A percentile compares a stretch with the other conserved stretches of the same genome.
Conservation (phyloP, 176 grass and related monocot genomes). For the Oryza coarctata region DNA sequence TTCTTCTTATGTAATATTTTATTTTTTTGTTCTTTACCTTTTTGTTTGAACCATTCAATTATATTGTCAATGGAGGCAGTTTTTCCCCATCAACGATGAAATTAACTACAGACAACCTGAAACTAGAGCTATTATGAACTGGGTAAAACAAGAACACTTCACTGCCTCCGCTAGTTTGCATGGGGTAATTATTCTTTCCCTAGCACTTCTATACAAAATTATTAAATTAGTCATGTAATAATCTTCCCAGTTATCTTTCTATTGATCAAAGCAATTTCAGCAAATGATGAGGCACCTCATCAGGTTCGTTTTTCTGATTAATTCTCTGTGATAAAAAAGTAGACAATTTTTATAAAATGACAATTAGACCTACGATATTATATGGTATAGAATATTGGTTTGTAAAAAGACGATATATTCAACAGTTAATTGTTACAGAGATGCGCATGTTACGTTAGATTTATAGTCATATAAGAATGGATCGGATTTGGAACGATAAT, state of each 20-base stretch:
- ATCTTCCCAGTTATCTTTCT: not conserved
- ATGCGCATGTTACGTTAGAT: no score
- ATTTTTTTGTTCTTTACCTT: conserved; percentile 14
- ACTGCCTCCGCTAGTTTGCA: conserved; percentile 94
- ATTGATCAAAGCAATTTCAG: not conserved
- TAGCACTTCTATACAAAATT: not conserved
- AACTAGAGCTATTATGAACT: conserved; percentile 91
- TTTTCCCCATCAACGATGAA: conserved; percentile 74
- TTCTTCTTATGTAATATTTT: conserved; percentile 16
- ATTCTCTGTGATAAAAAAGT: no score
- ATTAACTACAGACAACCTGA: conserved; percentile 75
- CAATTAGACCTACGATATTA: no score
- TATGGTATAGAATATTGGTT: no score
- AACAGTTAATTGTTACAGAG: no score
- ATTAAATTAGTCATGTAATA: not conserved
- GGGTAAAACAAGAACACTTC: conserved; percentile 75
- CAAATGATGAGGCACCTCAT: conserved; percentile 14
- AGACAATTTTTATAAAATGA: no score
- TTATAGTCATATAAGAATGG: no score
- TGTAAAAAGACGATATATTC: no score
- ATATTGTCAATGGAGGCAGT: conserved; percentile 47
- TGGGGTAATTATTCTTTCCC: conserved; percentile 64
- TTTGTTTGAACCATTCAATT: conserved; percentile 25
- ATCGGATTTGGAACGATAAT: no score
- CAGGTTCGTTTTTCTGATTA: not conserved